Evolutionary conservation across 1,284 basidiomycete species (phyloP).

Genomic region (Trichosporon ovoides): DNA sequence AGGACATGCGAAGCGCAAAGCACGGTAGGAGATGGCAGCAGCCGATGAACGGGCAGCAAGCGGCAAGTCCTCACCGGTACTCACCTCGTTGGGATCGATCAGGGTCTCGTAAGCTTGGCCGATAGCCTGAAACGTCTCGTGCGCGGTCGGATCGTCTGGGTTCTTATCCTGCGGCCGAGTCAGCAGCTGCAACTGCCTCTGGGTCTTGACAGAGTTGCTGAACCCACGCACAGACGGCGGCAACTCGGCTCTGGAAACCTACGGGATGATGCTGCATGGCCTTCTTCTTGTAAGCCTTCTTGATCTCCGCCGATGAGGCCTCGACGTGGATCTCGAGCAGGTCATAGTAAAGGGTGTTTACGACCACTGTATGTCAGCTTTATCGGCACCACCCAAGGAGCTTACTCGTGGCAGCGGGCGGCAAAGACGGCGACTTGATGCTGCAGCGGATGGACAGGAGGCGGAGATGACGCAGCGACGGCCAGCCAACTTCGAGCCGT

Average conservation of each 20-base stretch:
- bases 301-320: constrained; percentile 73
- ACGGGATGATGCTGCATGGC: constrained; percentile 87
- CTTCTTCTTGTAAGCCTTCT: constrained; percentile 87
- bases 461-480: neutral
- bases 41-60: neutral
- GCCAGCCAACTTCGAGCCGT: neutral
- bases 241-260: neutral
- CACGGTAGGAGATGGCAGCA: too few relatives aligned
- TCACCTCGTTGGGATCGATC: constrained; percentile 60
- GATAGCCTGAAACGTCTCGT: constrained; percentile 77
- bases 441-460: neutral
- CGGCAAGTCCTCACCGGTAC: neutral
- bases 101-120: constrained; percentile 86
- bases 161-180: constrained; percentile 41
- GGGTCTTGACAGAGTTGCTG: neutral
- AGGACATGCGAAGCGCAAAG: neutral
- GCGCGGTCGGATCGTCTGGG: constrained; percentile 54
- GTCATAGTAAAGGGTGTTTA: constrained; percentile 58
- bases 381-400: neutral
- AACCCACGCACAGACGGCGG: neutral
- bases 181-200: neutral
- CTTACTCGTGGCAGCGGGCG: neutral
- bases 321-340: constrained; percentile 64
- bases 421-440: neutral
- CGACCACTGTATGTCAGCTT: constrained; percentile 33